Evolutionary conservation across 2,329 filamentous ascomycete species (phyloP).

Genomic region (Penicillium sp.): DNA sequence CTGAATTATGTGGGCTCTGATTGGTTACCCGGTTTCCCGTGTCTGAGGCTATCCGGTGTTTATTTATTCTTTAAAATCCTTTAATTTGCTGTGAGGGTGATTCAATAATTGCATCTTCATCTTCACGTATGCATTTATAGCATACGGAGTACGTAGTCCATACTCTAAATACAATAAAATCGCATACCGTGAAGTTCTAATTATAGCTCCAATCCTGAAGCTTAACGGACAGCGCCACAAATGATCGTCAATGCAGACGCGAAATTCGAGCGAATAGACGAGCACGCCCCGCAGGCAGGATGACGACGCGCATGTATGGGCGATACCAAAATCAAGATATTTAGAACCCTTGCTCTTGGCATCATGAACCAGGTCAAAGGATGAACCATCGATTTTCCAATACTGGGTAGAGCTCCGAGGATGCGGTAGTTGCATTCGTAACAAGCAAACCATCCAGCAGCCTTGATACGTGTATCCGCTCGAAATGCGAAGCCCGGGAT

Average conservation of each 20-base stretch:
- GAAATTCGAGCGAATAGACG: neutral
- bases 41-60: neutral
- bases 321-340: neutral
- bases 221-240: slow-evolving; percentile 1
- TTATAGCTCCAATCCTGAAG: neutral
- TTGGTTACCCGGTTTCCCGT: neutral
- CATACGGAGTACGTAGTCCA: neutral
- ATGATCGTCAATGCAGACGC: neutral
- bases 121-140: neutral
- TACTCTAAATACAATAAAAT: neutral
- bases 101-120: neutral
- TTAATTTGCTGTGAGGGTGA: neutral
- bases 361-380: neutral
- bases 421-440: neutral
- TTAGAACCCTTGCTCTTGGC: neutral
- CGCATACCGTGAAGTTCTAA: neutral
- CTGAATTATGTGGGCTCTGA: neutral
- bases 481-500: neutral
- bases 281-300: neutral
- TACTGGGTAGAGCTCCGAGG: neutral
- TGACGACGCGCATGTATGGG: slow-evolving; percentile 1
- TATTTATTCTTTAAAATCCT: neutral
- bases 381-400: neutral
- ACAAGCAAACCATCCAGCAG: neutral
- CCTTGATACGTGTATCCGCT: neutral